These are phyloP conservation scores for Hyphodiscus hymeniophilus DNA, from an alignment of 495 filamentous ascomycete genomes.

Conservation along the genomic window DNA sequence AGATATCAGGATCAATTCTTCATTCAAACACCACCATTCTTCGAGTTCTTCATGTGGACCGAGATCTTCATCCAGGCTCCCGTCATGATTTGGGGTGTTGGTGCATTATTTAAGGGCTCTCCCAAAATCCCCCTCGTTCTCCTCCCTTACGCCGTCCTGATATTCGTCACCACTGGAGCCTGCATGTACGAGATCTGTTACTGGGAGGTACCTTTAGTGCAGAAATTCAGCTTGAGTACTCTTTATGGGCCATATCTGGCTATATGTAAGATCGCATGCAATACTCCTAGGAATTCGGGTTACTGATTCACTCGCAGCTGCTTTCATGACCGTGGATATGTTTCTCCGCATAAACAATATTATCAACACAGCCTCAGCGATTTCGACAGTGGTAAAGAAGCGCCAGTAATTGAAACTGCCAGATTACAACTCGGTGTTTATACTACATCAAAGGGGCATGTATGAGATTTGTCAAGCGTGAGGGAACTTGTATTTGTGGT, in stretches of 20 bases:
- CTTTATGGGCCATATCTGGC: slow-evolving; percentile 20
- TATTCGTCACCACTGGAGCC: slow-evolving; percentile 61
- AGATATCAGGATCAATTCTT: slow-evolving; percentile 75
- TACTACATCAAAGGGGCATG: too few relatives aligned
- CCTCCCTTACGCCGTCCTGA: slow-evolving; percentile 60
- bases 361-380: not conserved
- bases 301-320: not conserved
- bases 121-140: slow-evolving; percentile 55
- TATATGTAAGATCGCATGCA: slow-evolving; percentile 9
- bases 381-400: too few relatives aligned
- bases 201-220: slow-evolving; percentile 11
- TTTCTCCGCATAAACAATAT: not conserved
- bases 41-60: slow-evolving; percentile 56
- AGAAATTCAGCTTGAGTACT: slow-evolving; percentile 12
- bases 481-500: too few relatives aligned
- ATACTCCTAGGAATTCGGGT: not conserved
- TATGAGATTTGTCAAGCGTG: too few relatives aligned
- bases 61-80: slow-evolving; percentile 65
- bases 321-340: slow-evolving; percentile 3
- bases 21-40: slow-evolving; percentile 58
- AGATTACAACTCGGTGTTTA: too few relatives aligned
- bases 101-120: slow-evolving; percentile 46
- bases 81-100: slow-evolving; percentile 54
- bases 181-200: slow-evolving; percentile 49
- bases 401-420: too few relatives aligned